Conservation (phyloP, 495 filamentous ascomycete species). For the Penicillium odoratum region DNA sequence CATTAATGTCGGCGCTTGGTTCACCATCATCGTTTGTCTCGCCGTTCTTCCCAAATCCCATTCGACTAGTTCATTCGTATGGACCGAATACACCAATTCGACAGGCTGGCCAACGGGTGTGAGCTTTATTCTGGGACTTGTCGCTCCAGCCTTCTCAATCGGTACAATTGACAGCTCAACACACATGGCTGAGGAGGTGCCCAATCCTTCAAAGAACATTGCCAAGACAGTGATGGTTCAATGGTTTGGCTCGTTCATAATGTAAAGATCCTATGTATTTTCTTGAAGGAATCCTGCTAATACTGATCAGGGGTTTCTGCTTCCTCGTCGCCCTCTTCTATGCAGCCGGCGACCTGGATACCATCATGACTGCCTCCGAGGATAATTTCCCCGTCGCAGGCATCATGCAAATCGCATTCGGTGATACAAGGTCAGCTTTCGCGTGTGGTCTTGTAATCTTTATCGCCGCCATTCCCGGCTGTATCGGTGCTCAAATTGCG, state of each 20-base stretch:
- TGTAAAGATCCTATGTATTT: neutral
- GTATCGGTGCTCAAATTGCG: conserved; percentile 36
- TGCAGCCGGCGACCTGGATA: conserved; percentile 7
- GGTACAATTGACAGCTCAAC: conserved; percentile 53
- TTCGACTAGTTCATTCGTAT: conserved; percentile 12
- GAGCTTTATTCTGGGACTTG: conserved; percentile 62
- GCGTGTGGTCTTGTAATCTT: conserved; percentile 29
- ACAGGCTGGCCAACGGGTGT: conserved; percentile 59
- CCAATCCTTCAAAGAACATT: conserved; percentile 60
- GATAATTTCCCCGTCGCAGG: conserved; percentile 11
- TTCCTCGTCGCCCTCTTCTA: conserved; percentile 30
- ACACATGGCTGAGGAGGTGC: conserved; percentile 62
- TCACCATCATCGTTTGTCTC: conserved; percentile 8
- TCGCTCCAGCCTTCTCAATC: conserved; percentile 65
- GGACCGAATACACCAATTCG: conserved; percentile 37
- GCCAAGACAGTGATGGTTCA: conserved; percentile 54
- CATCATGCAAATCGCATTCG: conserved; percentile 8
- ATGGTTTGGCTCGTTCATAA: conserved; percentile 20
- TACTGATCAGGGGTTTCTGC: conserved; percentile 40
- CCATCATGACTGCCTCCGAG: conserved; percentile 7
- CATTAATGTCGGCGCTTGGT: conserved; percentile 12
- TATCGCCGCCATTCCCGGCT: conserved; percentile 30
- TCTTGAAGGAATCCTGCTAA: neutral
- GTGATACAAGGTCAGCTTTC: conserved; percentile 6
- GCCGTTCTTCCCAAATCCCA: conserved; percentile 9